Base-by-base conservation (phyloP, 768 basidiomycete genomes). In the Aureoboletus auriporus region DNA sequence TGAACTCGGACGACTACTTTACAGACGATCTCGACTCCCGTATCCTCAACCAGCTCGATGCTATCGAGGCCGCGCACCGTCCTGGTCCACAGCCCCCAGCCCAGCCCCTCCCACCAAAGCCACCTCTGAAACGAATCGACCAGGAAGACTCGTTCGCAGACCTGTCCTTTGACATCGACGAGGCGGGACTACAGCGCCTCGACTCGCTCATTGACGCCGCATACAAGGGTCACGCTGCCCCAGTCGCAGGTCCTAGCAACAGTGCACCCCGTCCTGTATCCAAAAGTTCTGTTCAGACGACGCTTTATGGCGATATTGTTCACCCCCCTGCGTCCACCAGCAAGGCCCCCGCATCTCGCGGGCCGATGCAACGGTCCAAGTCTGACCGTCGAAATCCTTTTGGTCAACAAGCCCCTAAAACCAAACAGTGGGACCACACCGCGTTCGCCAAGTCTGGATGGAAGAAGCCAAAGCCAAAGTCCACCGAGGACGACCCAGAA, bases 341-440 rank as follows among this genome's bases (percentile, higher is more conserved):
- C 38, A 72, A 67, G 51, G 16, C 57, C 20, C 41, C 53, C 44
- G 23, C 59, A 52, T 54, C 65, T 68, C 65, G 66, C 20, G 58
- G 69, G 34, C 66, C 71, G 6, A 54, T 72, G 33, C 72, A 72
- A 51, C 64, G 71, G 46, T 69, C 71, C 13, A 77, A 74, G 53
- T 76, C 80, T 0, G 63, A 66, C 14, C 51, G 50, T 26, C 61
- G 67, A 6, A 64, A 72, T 51, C 62, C 66, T 0, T 82, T 80
- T 50, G 79, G 80, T 8, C 74, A 77, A 41, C 79, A 79, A 49
- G 73, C 79, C 5, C 74, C 74, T 16, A 83, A 86, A 65, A 80
- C 77, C 1, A 97, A 95, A 71, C 72, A 75, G 40, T 99, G 96
- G 96, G 93, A 98, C 62, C 84, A 90, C 20, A 91, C 93, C 0